Percentiles rank a stretch among this genome's conserved stretches.
Conservation (phyloP, 2,329 filamentous ascomycete genomes). For the Stemphylium lycopersici region DNA sequence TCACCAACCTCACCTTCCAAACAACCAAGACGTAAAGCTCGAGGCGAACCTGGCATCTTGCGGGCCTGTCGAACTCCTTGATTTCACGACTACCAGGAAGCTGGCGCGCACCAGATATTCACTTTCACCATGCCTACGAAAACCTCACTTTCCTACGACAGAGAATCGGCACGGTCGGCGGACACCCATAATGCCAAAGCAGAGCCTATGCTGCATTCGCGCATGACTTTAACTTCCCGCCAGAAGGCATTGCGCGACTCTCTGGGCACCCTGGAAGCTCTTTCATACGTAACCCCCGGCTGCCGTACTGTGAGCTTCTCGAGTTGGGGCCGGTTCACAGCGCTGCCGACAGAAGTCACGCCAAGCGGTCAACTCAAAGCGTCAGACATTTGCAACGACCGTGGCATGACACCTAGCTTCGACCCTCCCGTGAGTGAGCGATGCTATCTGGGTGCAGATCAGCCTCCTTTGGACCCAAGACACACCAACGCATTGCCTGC, state of each 20-base stretch:
- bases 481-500: background rate
- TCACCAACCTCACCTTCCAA: too few species aligned
- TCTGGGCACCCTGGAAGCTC: slow-evolving; percentile 15
- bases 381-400: slow-evolving; percentile 26
- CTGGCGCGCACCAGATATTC: too few species aligned
- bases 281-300: slow-evolving; percentile 16
- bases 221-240: background rate
- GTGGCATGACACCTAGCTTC: slow-evolving; percentile 22
- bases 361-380: slow-evolving; percentile 27
- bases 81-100: too few species aligned
- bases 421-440: slow-evolving; percentile 28
- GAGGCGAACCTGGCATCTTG: too few species aligned
- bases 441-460: slow-evolving; percentile 24
- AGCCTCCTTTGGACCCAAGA: slow-evolving; percentile 4
- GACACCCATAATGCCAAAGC: background rate
- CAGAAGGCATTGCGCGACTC: slow-evolving; percentile 14
- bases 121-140: background rate
- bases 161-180: background rate
- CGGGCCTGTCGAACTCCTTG: too few species aligned
- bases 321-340: slow-evolving; percentile 29
- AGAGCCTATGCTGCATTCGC: background rate
- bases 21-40: too few species aligned
- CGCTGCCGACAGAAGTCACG: slow-evolving; percentile 1
- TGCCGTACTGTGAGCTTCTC: slow-evolving; percentile 26
- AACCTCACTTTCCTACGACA: slow-evolving; percentile 11